Base-by-base conservation (phyloP, 1,284 basidiomycete genomes). In the Trichosporon sp. region DNA sequence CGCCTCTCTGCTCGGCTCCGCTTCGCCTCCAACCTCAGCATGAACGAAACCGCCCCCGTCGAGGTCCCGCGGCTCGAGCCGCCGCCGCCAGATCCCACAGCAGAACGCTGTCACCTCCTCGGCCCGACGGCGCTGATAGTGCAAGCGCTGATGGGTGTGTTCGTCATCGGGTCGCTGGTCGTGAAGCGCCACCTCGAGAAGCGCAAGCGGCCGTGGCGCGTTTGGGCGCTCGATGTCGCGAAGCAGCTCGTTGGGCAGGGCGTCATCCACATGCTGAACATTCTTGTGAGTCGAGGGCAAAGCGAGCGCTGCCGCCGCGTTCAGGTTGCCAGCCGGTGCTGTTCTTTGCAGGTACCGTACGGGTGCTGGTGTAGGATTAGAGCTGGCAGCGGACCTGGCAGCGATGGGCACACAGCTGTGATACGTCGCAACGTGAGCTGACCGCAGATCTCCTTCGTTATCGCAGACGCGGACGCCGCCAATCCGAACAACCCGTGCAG, bases 231-330 rank as follows among this genome's bases (percentile, higher is more conserved):
- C 80, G 94, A 96, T 78, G 91, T 96, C 2, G 91, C 90, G 7
- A 96, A 98, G 83, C 96, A 99, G 86, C 86, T 98, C 64, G 88
- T 92, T 26, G 96, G 96, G 40, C 94, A 98, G 81, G 88, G 92
- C 84, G 92, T 95, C 77, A 90, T 98, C 3, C 96, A 98, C 80
- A 89, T 88, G 3, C 86, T 91, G 64, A 98, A 98, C 82, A 88
- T 98, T 26, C 85, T 96, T 54, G 90, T 94, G 71, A 75, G 82
- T 78, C 8, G 37, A n/a, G 12, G 7, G 38, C 37, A 31, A 46
- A 46, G 43, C 43, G 43, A 46, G 43, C 43, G 43, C 16, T n/a
- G 43, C 43, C 43, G 43, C 14, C 16, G 38, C 38, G 8, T 6
- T 40, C 38, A 2, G 38, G 12, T 10, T 40, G 5, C 35, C 35